Conservation (phyloP, 1,139 yeast genomes). For the Candida pseudoviswanathii region DNA sequence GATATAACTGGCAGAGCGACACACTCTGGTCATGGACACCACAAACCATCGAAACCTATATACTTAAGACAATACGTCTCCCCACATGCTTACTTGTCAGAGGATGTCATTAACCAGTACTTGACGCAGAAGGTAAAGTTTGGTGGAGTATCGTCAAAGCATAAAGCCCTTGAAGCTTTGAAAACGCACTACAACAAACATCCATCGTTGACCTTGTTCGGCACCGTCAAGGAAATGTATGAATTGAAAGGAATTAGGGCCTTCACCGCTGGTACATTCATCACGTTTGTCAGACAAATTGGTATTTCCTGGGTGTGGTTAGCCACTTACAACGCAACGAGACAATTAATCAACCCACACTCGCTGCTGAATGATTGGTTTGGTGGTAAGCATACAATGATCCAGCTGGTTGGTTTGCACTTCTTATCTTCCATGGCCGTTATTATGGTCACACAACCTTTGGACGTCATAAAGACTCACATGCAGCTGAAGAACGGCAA, state of each 20-base stretch:
- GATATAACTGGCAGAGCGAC: conserved; percentile 30
- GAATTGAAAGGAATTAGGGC: conserved; percentile 74
- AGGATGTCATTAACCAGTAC: conserved; percentile 35
- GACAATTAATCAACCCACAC: conserved; percentile 67
- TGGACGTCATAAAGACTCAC: conserved; percentile 87
- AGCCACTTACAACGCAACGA: conserved; percentile 75
- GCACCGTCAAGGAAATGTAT: conserved; percentile 67
- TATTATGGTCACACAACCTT: conserved; percentile 82
- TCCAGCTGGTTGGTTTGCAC: conserved; percentile 55
- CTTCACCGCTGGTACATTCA: conserved; percentile 77
- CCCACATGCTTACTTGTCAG: conserved; percentile 46
- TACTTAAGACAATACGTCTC: conserved; percentile 43
- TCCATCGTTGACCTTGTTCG: conserved; percentile 57
- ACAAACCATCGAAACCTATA: conserved; percentile 26
- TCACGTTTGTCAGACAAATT: conserved; percentile 79
- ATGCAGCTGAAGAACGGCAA: conserved; percentile 79
- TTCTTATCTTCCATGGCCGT: conserved; percentile 63
- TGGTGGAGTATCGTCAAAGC: conserved; percentile 15
- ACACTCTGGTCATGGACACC: conserved; percentile 19
- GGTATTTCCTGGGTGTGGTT: conserved; percentile 82
- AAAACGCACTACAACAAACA: conserved; percentile 45
- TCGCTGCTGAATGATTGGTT: conserved; percentile 48
- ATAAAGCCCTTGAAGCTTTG: conserved; percentile 28
- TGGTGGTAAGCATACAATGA: conserved; percentile 43
- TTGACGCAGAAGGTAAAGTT: conserved; percentile 18